phyloP scores from a whole-genome alignment of 2,329 filamentous ascomycete species.

The Botrytis aclada region DNA sequence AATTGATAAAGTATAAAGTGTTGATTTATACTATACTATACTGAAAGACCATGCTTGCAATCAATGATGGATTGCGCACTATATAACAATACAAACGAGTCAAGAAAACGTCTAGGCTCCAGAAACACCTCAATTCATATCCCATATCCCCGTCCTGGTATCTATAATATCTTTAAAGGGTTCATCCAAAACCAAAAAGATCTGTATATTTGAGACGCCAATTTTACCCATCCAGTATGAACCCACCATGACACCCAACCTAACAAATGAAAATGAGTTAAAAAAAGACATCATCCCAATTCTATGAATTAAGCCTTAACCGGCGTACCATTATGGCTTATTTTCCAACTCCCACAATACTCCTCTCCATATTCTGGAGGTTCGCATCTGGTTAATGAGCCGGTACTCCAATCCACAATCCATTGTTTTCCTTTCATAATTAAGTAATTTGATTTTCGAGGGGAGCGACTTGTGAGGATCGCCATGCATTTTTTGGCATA shows the following conservation, averaged over 20 bases:
- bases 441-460: conserved; percentile 56
- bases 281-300: conserved; percentile 1
- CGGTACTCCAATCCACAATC: conserved; percentile 58
- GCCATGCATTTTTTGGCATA: conserved; percentile 60
- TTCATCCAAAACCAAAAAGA: background rate
- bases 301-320: conserved; percentile 1
- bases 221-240: background rate
- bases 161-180: background rate
- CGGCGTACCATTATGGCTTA: conserved; percentile 3
- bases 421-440: conserved; percentile 56
- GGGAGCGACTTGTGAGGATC: conserved; percentile 55
- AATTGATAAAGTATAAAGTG: background rate
- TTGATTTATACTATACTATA: background rate
- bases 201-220: background rate
- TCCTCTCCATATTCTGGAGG: conserved; percentile 53
- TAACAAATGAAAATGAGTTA: background rate
- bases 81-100: background rate
- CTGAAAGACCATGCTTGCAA: background rate
- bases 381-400: conserved; percentile 51
- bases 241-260: background rate
- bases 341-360: conserved; percentile 16
- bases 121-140: conserved; percentile 3
- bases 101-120: background rate
- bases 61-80: background rate
- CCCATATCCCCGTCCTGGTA: conserved; percentile 6